These are phyloP conservation scores for Chondrostereum purpureum DNA, from an alignment of 1,284 basidiomycete species.

Conservation along the genomic window DNA sequence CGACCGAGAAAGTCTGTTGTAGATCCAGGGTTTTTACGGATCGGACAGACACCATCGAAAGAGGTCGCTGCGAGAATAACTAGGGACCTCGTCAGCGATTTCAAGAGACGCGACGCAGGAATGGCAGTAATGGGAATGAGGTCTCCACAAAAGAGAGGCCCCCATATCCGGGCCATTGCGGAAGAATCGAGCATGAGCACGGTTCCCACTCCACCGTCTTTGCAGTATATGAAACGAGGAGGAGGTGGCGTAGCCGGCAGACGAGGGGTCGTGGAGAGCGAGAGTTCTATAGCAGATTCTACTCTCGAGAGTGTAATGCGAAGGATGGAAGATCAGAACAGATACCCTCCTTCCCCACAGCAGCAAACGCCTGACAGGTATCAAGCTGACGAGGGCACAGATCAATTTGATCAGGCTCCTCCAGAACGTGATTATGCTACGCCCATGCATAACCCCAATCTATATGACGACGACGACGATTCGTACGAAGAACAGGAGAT, in stretches of 20 bases:
- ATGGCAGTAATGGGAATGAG: constrained; percentile 13
- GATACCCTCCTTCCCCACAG: background rate
- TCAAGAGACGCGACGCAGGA: constrained; percentile 23
- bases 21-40: constrained; percentile 43
- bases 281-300: constrained; percentile 20
- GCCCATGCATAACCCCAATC: constrained; percentile 20
- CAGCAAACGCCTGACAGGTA: background rate
- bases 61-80: constrained; percentile 64
- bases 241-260: too few relatives aligned
- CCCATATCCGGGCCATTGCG: constrained; percentile 19
- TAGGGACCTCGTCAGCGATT: constrained; percentile 50
- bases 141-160: constrained; percentile 19
- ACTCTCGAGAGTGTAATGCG: constrained; percentile 48
- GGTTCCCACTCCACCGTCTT: constrained; percentile 58
- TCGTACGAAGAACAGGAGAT: constrained; percentile 40
- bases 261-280: constrained; percentile 31
- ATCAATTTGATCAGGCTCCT: background rate
- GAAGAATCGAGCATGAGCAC: constrained; percentile 59
- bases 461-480: constrained; percentile 31
- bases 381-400: too few relatives aligned
- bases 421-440: background rate
- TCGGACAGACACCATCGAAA: constrained; percentile 55
- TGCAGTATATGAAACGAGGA: constrained; percentile 45
- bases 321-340: constrained; percentile 39
- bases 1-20: constrained; percentile 56